Percentiles rank a stretch among this genome's conserved stretches.
Conservation (phyloP, 805 yeast species). For the Scheffersomyces lignosus region DNA sequence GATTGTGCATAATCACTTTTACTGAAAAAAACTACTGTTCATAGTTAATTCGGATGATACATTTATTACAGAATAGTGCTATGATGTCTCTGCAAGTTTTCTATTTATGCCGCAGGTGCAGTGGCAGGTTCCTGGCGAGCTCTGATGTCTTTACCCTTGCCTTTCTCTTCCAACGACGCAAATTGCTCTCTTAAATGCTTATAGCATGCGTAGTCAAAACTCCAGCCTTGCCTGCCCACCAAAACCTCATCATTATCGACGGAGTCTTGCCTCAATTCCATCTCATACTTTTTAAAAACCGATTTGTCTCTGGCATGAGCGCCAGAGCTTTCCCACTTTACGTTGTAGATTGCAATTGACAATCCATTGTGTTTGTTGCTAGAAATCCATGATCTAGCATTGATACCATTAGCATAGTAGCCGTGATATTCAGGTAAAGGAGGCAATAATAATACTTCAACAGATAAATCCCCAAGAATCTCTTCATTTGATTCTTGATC, state of each 20-base stretch:
- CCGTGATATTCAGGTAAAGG: slow-evolving; percentile 65
- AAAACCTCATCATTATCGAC: slow-evolving; percentile 8
- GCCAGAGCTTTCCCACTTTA: slow-evolving; percentile 47
- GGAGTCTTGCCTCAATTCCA: slow-evolving; percentile 25
- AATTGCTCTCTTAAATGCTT: slow-evolving; percentile 27
- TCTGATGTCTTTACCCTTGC: too few relatives aligned
- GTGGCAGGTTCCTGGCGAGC: too few relatives aligned
- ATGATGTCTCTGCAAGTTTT: too few relatives aligned
- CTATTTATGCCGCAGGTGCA: too few relatives aligned
- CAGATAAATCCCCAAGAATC: slow-evolving; percentile 51
- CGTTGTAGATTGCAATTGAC: slow-evolving; percentile 61
- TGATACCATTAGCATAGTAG: slow-evolving; percentile 62
- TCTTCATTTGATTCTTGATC: neutral
- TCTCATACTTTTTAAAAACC: slow-evolving; percentile 27
- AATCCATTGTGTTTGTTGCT: slow-evolving; percentile 71
- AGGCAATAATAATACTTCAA: slow-evolving; percentile 66
- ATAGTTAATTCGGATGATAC: too few relatives aligned
- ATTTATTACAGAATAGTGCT: too few relatives aligned
- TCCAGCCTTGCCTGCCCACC: slow-evolving; percentile 30
- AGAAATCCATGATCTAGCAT: slow-evolving; percentile 70
- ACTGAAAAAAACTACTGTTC: too few relatives aligned
- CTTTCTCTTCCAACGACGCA: slow-evolving; percentile 7
- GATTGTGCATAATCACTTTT: too few relatives aligned
- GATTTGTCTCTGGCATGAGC: slow-evolving; percentile 27
- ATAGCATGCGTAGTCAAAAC: slow-evolving; percentile 28